Percentiles rank a stretch among this genome's conserved stretches.
Evolutionary conservation across 2,329 filamentous ascomycete species (phyloP).

Genomic region (Helotiales sp.): DNA sequence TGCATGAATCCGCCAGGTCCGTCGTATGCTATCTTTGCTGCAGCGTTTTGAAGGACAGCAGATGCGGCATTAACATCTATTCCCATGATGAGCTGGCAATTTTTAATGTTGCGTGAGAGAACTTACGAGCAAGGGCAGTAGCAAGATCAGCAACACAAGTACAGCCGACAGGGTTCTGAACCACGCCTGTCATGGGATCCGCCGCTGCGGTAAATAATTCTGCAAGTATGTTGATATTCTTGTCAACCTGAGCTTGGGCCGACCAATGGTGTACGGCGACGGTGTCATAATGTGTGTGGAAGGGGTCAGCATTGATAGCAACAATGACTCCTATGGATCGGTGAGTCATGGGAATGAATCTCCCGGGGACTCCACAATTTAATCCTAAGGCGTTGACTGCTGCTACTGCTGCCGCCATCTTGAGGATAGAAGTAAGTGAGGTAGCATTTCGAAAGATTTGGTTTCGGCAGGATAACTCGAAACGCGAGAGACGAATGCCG

Average conservation of each 20-base stretch:
- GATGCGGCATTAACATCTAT: too few species aligned
- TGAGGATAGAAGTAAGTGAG: not conserved
- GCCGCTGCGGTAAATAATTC: not conserved
- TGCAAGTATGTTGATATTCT: not conserved
- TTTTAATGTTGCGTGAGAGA: too few species aligned
- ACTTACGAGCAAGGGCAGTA: too few species aligned
- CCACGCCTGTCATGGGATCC: too few species aligned
- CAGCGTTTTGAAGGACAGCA: too few species aligned
- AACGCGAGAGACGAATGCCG: too few species aligned
- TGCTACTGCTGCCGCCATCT: not conserved
- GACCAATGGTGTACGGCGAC: not conserved
- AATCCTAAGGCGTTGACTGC: not conserved
- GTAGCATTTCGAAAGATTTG: not conserved
- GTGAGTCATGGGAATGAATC: not conserved
- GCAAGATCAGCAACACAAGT: too few species aligned
- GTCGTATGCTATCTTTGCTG: too few species aligned
- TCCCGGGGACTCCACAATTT: not conserved
- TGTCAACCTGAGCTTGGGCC: too few species aligned
- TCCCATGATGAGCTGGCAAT: too few species aligned
- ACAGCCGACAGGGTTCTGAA: too few species aligned
- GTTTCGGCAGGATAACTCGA: not conserved
- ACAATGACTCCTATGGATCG: not conserved
- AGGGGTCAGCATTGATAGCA: not conserved
- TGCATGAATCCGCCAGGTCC: too few species aligned
- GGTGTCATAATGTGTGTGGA: not conserved